Percentiles rank a stretch among this genome's conserved stretches.
These are phyloP conservation scores for Pterulicium gracile DNA, from an alignment of 1,284 basidiomycete genomes.

Conservation along the genomic window DNA sequence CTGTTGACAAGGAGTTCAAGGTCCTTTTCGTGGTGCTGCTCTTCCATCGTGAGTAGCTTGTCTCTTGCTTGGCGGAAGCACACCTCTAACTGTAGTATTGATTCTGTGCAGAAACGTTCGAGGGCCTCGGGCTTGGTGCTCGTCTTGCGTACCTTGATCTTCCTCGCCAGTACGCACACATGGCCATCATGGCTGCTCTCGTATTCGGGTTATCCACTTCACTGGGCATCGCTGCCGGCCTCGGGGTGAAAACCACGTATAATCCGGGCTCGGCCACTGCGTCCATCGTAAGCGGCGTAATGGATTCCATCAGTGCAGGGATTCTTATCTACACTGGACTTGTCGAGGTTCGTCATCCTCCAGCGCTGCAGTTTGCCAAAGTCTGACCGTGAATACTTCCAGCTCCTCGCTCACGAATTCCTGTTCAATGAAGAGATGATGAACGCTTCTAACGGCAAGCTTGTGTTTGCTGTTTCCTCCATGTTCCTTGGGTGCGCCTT, in stretches of 20 bases:
- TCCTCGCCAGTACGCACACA: slow-evolving; percentile 43
- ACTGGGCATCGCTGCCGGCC: slow-evolving; percentile 73
- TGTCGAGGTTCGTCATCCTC: slow-evolving; percentile 53
- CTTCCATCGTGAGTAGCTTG: slow-evolving; percentile 64
- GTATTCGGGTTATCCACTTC: slow-evolving; percentile 78
- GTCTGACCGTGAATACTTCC: slow-evolving; percentile 8
- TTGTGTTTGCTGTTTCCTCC: slow-evolving; percentile 61
- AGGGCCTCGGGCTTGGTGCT: slow-evolving; percentile 84
- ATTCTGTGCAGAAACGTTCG: slow-evolving; percentile 62
- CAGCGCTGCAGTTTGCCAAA: slow-evolving; percentile 1
- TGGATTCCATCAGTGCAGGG: slow-evolving; percentile 82
- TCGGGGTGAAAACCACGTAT: slow-evolving; percentile 75
- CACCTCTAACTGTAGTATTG: slow-evolving; percentile 7
- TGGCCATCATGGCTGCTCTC: slow-evolving; percentile 55
- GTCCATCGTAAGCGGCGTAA: slow-evolving; percentile 71
- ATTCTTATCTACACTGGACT: slow-evolving; percentile 88
- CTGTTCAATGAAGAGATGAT: slow-evolving; percentile 82
- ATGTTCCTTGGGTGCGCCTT: slow-evolving; percentile 72
- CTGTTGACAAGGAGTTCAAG: slow-evolving; percentile 74
- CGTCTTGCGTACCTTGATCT: slow-evolving; percentile 70
- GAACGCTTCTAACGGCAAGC: slow-evolving; percentile 46
- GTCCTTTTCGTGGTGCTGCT: slow-evolving; percentile 84
- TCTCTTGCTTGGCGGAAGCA: background rate
- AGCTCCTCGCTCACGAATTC: slow-evolving; percentile 89
- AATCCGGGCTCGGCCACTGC: slow-evolving; percentile 71